Evolutionary conservation across 148 eudicot genomes (phyloP), one percentile per base, ranked within the genome.

Genomic region (Camellia japonica): DNA sequence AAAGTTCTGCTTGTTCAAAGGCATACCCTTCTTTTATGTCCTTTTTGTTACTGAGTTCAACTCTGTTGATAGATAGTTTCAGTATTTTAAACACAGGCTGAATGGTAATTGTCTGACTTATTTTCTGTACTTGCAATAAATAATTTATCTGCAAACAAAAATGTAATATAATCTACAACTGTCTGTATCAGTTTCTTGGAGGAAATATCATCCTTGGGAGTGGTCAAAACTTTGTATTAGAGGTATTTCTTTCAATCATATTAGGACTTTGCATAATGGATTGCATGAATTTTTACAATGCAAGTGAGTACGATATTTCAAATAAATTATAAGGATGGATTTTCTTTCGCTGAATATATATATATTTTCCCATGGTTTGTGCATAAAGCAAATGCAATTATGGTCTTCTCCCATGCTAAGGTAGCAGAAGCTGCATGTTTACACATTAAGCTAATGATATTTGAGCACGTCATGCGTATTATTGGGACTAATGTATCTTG

Each of bases 151-250:
- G 11, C 14, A 30, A 43, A 16, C 38, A 59, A 42, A 5, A 20
- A 68, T 9, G 52, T 51, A 38, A 55, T 63, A 15, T 78, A 9
- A 46, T 9, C 23, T 30, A 38, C 3, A 78, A 54, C 30, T 11
- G 38, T 66, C 4, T 63, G n/a, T 52, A 67, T 23, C 74, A 68
- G 80, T 68, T 78, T 78, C 52, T 10, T 54, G 73, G 20, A 52
- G 73, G 80, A 23, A 78, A 78, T 68, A 41, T 78, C 74, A 78
- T 67, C 64, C 7, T 16, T 20, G 80, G 80, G 64, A 67, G 16
- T 41, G 73, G 73, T 55, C 59, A 10, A 38, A 68, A 78, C 38
- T 78, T 78, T 54, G 80, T 78, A 55, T 52, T 78, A 60, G 74
- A 78, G 80, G 80, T 78, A 68, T 67, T 18, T 75, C 52, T 43